A percentile compares a stretch with the other conserved stretches of the same genome.
Evolutionary conservation across 768 basidiomycete species (phyloP).

Genomic region (Lentinula sp.): DNA sequence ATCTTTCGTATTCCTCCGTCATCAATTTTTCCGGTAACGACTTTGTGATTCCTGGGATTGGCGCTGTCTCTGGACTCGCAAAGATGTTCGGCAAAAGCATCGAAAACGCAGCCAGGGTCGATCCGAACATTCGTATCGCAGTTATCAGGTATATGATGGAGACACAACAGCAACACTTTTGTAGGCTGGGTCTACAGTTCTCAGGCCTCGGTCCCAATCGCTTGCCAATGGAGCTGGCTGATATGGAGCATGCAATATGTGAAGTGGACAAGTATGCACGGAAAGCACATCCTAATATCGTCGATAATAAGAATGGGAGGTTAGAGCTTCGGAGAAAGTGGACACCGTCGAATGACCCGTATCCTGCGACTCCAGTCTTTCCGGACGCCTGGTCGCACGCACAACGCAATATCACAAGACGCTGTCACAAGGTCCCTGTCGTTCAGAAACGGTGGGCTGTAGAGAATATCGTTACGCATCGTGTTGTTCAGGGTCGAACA

Average conservation of each 20-base stretch:
- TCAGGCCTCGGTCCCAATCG: slow-evolving; percentile 41
- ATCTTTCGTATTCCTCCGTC: slow-evolving; percentile 49
- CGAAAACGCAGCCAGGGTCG: slow-evolving; percentile 23
- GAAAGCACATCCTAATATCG: slow-evolving; percentile 40
- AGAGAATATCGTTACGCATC: slow-evolving; percentile 30
- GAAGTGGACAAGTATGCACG: slow-evolving; percentile 78
- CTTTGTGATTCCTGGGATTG: slow-evolving; percentile 66
- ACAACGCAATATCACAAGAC: slow-evolving; percentile 31
- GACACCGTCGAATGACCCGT: slow-evolving; percentile 17
- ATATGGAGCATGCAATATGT: slow-evolving; percentile 75
- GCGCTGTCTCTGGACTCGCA: slow-evolving; percentile 56
- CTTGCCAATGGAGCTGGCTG: slow-evolving; percentile 55
- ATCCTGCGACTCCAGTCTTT: slow-evolving; percentile 24
- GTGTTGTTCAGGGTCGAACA: slow-evolving; percentile 24
- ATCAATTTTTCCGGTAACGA: slow-evolving; percentile 62
- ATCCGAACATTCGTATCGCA: slow-evolving; percentile 26
- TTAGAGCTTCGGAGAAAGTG: slow-evolving; percentile 33
- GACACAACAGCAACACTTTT: slow-evolving; percentile 55
- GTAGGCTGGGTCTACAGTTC: slow-evolving; percentile 49
- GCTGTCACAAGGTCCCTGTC: slow-evolving; percentile 20
- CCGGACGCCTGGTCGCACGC: slow-evolving; percentile 54
- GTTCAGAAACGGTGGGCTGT: slow-evolving; percentile 41
- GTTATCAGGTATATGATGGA: slow-evolving; percentile 60
- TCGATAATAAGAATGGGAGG: slow-evolving; percentile 26
- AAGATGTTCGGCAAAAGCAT: slow-evolving; percentile 53